Conservation (phyloP, 805 yeast species). For the Saccharomycopsis fibuligera region DNA sequence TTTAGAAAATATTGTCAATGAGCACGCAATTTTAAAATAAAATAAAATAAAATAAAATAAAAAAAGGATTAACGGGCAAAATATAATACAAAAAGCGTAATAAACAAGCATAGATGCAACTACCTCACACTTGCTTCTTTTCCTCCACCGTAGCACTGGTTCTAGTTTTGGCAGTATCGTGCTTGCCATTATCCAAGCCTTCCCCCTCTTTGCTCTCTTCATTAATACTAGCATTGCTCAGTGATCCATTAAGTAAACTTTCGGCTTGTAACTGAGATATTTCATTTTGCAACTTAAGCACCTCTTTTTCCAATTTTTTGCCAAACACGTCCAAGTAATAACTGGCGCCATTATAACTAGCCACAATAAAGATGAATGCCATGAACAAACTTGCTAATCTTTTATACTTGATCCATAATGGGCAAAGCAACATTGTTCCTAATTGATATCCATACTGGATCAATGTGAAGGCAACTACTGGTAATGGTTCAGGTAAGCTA, state of each 20-base stretch:
- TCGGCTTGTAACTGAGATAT: slow-evolving; percentile 52
- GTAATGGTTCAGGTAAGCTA: slow-evolving; percentile 74
- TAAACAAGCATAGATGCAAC: no score
- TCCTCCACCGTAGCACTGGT: not conserved
- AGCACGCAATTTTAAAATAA: no score
- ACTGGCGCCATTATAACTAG: slow-evolving; percentile 91
- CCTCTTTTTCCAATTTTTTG: slow-evolving; percentile 81
- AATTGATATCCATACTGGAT: slow-evolving; percentile 86
- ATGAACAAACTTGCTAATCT: slow-evolving; percentile 63
- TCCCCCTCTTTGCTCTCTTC: not conserved
- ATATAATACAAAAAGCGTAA: no score
- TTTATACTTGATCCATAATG: slow-evolving; percentile 76
- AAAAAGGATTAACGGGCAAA: no score
- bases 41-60: no score
- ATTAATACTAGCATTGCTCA: not conserved
- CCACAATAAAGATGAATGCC: slow-evolving; percentile 64
- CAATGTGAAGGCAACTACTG: slow-evolving; percentile 78
- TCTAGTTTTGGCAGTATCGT: not conserved
- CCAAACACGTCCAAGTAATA: slow-evolving; percentile 92
- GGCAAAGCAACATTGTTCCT: slow-evolving; percentile 80
- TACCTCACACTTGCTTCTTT: no score
- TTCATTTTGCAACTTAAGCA: slow-evolving; percentile 61
- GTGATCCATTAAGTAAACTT: not conserved
- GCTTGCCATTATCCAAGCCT: not conserved
- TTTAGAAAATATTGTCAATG: no score